Percentiles rank a stretch among this genome's conserved stretches.
These are phyloP conservation scores for Cyberlindnera maritima DNA, from an alignment of 805 yeast species.

Conservation along the genomic window DNA sequence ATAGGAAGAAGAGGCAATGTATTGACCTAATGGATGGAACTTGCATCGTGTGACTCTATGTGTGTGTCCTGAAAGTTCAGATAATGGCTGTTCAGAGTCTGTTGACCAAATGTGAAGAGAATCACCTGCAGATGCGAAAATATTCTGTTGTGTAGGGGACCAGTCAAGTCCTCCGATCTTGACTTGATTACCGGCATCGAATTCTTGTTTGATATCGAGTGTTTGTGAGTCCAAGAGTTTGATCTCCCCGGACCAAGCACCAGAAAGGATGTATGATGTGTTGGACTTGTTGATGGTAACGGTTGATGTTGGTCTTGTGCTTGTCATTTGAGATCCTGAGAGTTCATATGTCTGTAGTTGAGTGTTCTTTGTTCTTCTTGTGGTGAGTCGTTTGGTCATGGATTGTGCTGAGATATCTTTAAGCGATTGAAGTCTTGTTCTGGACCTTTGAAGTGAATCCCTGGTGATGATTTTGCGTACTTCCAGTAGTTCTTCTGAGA, in stretches of 20 bases:
- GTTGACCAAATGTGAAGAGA: conserved; percentile 15
- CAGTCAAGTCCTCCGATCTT: conserved; percentile 73
- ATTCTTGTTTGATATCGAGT: conserved; percentile 30
- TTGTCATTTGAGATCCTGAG: conserved; percentile 67
- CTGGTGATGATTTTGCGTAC: conserved; percentile 52
- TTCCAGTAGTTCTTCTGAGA: conserved; percentile 47
- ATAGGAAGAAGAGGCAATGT: conserved; percentile 67
- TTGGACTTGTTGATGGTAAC: conserved; percentile 43
- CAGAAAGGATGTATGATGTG: conserved; percentile 48
- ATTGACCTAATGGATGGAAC: conserved; percentile 62
- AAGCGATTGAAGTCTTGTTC: conserved; percentile 38
- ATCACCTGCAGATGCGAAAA: conserved; percentile 28
- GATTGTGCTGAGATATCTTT: conserved; percentile 32
- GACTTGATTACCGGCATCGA: conserved; percentile 41
- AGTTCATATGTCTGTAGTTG: conserved; percentile 39
- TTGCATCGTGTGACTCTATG: conserved; percentile 55
- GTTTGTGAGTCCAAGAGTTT: conserved; percentile 42
- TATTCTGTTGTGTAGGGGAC: conserved; percentile 35
- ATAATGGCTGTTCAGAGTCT: conserved; percentile 7
- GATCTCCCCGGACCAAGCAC: conserved; percentile 83
- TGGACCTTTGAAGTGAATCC: conserved; percentile 48
- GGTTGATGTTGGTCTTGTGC: conserved; percentile 65
- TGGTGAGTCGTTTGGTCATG: conserved; percentile 40
- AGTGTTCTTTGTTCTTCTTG: conserved; percentile 42
- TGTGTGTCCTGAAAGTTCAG: conserved; percentile 42